Evolutionary conservation across 345 rosid genomes (phyloP), one percentile per base, ranked within the genome.

Genomic region (Aquilaria sinensis): DNA sequence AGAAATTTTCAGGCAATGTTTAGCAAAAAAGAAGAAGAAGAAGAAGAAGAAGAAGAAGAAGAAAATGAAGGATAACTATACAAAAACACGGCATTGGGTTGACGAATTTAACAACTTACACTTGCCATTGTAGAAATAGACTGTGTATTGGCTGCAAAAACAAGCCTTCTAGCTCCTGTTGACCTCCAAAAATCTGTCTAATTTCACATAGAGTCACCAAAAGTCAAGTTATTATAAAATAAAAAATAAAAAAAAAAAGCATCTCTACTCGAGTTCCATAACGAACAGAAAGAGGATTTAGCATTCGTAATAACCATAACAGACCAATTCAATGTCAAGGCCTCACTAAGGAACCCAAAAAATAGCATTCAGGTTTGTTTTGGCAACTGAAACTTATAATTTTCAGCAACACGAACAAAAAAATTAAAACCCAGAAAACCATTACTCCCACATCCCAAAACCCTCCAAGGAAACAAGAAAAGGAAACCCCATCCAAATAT

Each of bases 141-240:
- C 47, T 46, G 81, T 4, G 61, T 51, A 65, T 60, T 80, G 12
- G 75, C 63, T 0, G 79, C 52, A 33, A 58, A 74, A 58, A 57
- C 57, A 52, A 81, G 74, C 67, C 75, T 77, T 68, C 81, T 78
- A 78, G 81, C 77, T 37, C 43, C 43, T 23, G 78, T 69, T 46
- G 61, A 77, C 70, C 77, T 82, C 76, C 77, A 57, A 63, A 83
- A 67, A 65, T 60, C 98, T 89, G 89, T 74, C 96, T 92, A 87
- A 82, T 85, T 74, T 78, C 71, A 65, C 66, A 37, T 2, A 37
- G 2, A 69, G 66, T 52, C 16, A 64, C 65, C 33, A 41, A 15
- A 65, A 32, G 65, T 62, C 15, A 32, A 75, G 69, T 72, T 62
- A 82, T 60, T 69, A 69, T 33, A 13, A 66, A 11, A n/a, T n/a